Conservation (phyloP, 768 basidiomycete genomes). For the Lepiota subincarnata region DNA sequence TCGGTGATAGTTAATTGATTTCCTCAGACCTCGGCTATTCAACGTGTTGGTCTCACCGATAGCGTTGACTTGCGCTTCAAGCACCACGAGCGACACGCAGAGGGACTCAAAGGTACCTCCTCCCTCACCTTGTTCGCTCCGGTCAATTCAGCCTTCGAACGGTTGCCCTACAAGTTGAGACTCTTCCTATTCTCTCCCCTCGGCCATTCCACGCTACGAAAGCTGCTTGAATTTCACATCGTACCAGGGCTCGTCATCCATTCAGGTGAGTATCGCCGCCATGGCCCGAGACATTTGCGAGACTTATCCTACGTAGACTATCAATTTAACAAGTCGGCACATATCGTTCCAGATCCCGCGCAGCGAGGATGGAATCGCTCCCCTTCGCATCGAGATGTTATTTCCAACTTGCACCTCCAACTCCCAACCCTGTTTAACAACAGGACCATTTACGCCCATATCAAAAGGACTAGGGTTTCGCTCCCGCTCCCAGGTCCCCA, state of each 20-base stretch:
- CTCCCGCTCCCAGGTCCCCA: constrained; percentile 28
- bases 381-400: constrained; percentile 21
- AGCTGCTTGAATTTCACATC: constrained; percentile 56
- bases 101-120: constrained; percentile 40
- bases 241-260: constrained; percentile 46
- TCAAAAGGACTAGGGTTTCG: constrained; percentile 44
- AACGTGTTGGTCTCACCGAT: constrained; percentile 43
- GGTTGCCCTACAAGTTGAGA: constrained; percentile 46
- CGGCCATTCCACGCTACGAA: constrained; percentile 45
- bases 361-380: not conserved
- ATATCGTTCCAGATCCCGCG: not conserved
- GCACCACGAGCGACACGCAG: constrained; percentile 28
- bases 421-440: constrained; percentile 40
- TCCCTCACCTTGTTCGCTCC: constrained; percentile 53
- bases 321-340: constrained; percentile 25
- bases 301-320: constrained; percentile 19
- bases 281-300: not conserved
- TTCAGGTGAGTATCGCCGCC: constrained; percentile 33
- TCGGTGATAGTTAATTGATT: not conserved
- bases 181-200: constrained; percentile 60
- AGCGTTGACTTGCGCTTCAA: constrained; percentile 44
- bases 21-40: constrained; percentile 50
- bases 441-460: constrained; percentile 39
- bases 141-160: constrained; percentile 44
- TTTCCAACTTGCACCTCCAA: constrained; percentile 30